Conservation (phyloP, 140 eudicot species). For the Bidens hawaiensis region DNA sequence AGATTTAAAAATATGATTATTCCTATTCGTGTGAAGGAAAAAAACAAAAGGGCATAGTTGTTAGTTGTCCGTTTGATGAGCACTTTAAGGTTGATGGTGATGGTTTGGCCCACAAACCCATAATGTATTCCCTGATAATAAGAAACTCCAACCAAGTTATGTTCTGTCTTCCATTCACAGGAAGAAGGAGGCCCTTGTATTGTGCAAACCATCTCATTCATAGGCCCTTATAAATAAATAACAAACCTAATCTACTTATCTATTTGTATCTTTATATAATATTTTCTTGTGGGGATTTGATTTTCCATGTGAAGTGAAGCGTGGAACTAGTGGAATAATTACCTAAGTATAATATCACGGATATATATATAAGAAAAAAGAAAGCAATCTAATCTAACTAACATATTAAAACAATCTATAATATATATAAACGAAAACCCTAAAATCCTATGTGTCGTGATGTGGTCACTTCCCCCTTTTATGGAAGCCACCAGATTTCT, state of each 20-base stretch:
- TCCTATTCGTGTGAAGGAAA: background rate
- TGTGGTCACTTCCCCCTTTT: no score
- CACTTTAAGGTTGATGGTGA: conserved; percentile 25
- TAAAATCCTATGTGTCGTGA: no score
- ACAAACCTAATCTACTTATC: background rate
- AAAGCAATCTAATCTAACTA: no score
- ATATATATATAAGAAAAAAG: no score
- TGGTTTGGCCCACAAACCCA: conserved; percentile 10
- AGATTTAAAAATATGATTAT: background rate
- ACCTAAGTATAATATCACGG: no score
- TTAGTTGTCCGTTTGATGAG: conserved; percentile 26
- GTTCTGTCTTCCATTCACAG: conserved; percentile 28
- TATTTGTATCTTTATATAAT: background rate
- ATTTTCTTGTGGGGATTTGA: no score
- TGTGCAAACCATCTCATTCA: conserved; percentile 6
- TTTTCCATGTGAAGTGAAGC: no score
- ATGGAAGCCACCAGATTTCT: no score
- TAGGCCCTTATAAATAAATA: background rate
- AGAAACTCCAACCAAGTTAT: conserved; percentile 22
- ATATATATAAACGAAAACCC: no score
- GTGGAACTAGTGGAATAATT: no score
- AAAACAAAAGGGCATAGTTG: background rate
- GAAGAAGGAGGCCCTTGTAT: conserved; percentile 1
- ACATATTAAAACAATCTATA: no score
- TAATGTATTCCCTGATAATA: conserved; percentile 21